phyloP scores from a whole-genome alignment of 2,329 filamentous ascomycete species.

The Penicillium sp. region DNA sequence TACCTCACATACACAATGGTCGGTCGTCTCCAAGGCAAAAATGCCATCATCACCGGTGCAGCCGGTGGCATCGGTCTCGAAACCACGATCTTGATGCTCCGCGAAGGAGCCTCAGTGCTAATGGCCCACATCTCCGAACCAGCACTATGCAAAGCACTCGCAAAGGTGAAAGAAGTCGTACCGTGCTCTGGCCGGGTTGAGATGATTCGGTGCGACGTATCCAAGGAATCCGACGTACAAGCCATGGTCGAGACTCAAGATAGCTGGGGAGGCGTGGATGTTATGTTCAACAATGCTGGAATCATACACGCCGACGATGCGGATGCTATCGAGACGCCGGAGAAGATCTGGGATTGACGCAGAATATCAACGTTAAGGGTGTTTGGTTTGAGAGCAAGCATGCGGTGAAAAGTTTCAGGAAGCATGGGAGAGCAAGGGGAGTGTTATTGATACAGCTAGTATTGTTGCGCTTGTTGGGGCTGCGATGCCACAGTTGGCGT shows the following conservation, averaged over 20 bases:
- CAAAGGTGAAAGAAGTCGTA: slow-evolving; percentile 67
- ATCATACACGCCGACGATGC: slow-evolving; percentile 85
- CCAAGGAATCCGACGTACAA: slow-evolving; percentile 71
- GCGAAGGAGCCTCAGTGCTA: slow-evolving; percentile 77
- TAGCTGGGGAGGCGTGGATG: slow-evolving; percentile 75
- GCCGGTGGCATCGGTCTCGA: slow-evolving; percentile 87
- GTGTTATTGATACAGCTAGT: slow-evolving; percentile 85
- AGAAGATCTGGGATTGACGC: slow-evolving; percentile 90
- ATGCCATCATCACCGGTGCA: slow-evolving; percentile 72
- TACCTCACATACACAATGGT: slow-evolving; percentile 4
- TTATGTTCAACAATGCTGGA: slow-evolving; percentile 94
- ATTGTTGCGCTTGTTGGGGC: slow-evolving; percentile 81
- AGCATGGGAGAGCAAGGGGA: slow-evolving; percentile 67
- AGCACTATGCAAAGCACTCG: slow-evolving; percentile 67
- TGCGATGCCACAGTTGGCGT: slow-evolving; percentile 81
- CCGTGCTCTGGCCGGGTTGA: slow-evolving; percentile 38
- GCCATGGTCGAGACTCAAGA: slow-evolving; percentile 70
- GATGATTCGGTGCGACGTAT: slow-evolving; percentile 57
- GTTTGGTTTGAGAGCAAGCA: slow-evolving; percentile 94
- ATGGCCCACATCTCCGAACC: slow-evolving; percentile 77
- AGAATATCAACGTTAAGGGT: slow-evolving; percentile 91
- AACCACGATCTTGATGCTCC: slow-evolving; percentile 79
- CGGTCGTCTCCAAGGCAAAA: slow-evolving; percentile 57
- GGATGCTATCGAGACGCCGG: slow-evolving; percentile 74
- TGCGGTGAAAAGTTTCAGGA: slow-evolving; percentile 72